Evolutionary conservation across 306 rosid genomes (phyloP).

Genomic region (Citrullus mucosospermus): DNA sequence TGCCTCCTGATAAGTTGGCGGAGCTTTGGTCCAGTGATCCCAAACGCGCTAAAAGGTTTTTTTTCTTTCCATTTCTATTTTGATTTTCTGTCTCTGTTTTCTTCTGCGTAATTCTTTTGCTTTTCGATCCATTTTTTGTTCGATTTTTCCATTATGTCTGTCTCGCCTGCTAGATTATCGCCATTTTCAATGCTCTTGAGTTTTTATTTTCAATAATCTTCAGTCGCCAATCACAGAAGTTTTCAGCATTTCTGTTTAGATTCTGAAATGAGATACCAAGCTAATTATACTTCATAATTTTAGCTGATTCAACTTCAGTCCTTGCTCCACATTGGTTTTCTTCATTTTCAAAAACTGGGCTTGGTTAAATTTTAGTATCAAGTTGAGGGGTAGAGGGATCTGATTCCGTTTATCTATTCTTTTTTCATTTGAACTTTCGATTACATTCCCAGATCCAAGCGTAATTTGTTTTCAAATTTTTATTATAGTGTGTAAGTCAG

Average conservation of each 20-base stretch:
- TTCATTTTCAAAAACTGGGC: background rate
- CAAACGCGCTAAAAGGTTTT: slow-evolving; percentile 94
- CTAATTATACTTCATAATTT: background rate
- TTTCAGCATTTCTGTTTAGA: background rate
- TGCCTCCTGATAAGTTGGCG: slow-evolving; percentile 98
- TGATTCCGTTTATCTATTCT: background rate
- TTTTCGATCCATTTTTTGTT: background rate
- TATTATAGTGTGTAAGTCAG: background rate
- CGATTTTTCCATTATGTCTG: background rate
- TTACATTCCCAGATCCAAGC: background rate
- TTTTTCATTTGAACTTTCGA: background rate
- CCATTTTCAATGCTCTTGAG: background rate
- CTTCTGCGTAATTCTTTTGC: background rate
- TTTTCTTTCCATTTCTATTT: slow-evolving; percentile 1
- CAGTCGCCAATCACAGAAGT: background rate
- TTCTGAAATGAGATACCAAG: background rate
- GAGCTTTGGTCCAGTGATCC: slow-evolving; percentile 98
- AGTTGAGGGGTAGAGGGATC: background rate
- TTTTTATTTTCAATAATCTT: background rate
- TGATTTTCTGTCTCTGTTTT: background rate
- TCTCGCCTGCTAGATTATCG: background rate
- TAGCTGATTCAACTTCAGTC: background rate
- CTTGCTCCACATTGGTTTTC: background rate
- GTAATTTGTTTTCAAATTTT: background rate
- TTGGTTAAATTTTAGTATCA: background rate